These are phyloP conservation scores for Daldinia loculata DNA, from an alignment of 495 filamentous ascomycete genomes.

Conservation along the genomic window DNA sequence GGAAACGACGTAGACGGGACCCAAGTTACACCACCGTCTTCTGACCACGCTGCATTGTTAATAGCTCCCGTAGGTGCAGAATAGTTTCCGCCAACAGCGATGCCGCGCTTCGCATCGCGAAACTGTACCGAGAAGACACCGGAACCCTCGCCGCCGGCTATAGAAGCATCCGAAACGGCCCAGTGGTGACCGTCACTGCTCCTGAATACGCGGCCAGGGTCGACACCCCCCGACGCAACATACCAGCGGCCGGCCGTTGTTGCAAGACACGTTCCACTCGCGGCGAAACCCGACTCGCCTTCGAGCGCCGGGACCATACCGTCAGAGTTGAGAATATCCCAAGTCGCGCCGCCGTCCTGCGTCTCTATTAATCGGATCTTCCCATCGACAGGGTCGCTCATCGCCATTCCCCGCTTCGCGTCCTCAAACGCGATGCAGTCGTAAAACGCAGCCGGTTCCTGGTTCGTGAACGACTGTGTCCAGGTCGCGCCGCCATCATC, in stretches of 20 bases:
- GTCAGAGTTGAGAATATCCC: conserved; percentile 10
- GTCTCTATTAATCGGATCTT: conserved; percentile 36
- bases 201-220: conserved; percentile 34
- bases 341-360: conserved; percentile 31
- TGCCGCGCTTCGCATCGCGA: conserved; percentile 27
- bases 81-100: conserved; percentile 40
- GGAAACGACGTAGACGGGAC: conserved; percentile 22
- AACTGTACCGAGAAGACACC: conserved; percentile 42
- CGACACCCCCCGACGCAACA: conserved; percentile 29
- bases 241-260: conserved; percentile 38
- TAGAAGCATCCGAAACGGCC: conserved; percentile 31
- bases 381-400: conserved; percentile 39
- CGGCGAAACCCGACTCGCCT: conserved; percentile 35
- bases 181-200: conserved; percentile 32
- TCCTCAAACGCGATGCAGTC: conserved; percentile 39
- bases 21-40: conserved; percentile 35
- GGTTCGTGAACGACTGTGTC: conserved; percentile 25
- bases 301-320: conserved; percentile 23
- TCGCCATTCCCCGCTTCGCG: conserved; percentile 28
- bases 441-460: conserved; percentile 35
- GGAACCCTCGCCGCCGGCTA: conserved; percentile 28
- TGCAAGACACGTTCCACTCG: conserved; percentile 37
- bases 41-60: conserved; percentile 30
- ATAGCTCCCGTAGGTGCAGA: conserved; percentile 7
- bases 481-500: conserved; percentile 31